phyloP scores from a whole-genome alignment of 2,329 filamentous ascomycete genomes.

The Penicillium carneum region DNA sequence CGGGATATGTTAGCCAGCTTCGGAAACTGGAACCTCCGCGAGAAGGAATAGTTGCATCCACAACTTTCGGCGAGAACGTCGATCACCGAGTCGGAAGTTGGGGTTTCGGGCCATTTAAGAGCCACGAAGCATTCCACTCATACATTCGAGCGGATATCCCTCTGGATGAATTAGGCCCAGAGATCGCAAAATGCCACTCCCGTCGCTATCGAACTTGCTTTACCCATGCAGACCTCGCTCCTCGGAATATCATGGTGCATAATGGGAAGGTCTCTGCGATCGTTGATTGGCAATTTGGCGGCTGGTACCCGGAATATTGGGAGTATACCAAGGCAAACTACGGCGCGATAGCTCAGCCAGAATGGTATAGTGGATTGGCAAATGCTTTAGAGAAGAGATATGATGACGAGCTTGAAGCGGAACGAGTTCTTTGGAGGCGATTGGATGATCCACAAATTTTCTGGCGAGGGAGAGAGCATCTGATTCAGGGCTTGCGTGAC shows the following conservation, averaged over 20 bases:
- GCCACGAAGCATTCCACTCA: neutral
- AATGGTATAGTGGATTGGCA: slow-evolving; percentile 6
- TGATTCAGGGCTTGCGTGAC: neutral
- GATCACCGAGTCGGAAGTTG: slow-evolving; percentile 6
- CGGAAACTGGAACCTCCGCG: slow-evolving; percentile 2
- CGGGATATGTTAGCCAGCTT: neutral
- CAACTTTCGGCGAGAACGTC: neutral
- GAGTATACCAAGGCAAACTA: slow-evolving; percentile 11
- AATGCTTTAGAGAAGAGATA: slow-evolving; percentile 5
- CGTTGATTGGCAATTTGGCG: slow-evolving; percentile 5
- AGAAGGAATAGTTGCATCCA: slow-evolving; percentile 10
- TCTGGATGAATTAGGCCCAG: neutral
- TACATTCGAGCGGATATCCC: neutral
- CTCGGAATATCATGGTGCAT: slow-evolving; percentile 4
- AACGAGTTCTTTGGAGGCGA: slow-evolving; percentile 1
- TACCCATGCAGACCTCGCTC: slow-evolving; percentile 4
- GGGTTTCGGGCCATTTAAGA: neutral
- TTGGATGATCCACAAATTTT: slow-evolving; percentile 1
- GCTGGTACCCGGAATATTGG: slow-evolving; percentile 16
- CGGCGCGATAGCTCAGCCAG: neutral
- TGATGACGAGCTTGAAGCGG: neutral
- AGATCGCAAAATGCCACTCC: slow-evolving; percentile 4
- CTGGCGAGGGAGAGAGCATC: neutral
- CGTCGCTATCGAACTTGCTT: slow-evolving; percentile 3
- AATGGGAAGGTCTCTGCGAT: slow-evolving; percentile 7